Evolutionary conservation across 2,329 filamentous ascomycete genomes (phyloP).

Genomic region (Fusarium phyllophilum): DNA sequence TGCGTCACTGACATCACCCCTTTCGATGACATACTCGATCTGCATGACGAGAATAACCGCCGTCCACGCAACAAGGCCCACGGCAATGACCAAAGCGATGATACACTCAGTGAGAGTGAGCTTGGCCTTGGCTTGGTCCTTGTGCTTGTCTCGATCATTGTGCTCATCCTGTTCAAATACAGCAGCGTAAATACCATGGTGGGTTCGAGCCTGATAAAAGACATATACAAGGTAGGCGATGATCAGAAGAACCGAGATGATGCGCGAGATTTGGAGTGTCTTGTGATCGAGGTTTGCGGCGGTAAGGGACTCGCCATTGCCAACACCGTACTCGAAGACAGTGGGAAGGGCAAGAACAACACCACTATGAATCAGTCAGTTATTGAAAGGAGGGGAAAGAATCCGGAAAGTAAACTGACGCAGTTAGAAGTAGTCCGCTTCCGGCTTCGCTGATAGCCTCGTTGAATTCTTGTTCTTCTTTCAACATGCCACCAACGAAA

Average conservation of each 20-base stretch:
- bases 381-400: slow-evolving; percentile 30
- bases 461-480: slow-evolving; percentile 77
- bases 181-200: slow-evolving; percentile 80
- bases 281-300: slow-evolving; percentile 57
- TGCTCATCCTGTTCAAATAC: slow-evolving; percentile 78
- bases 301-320: slow-evolving; percentile 36
- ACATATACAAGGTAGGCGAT: slow-evolving; percentile 74
- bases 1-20: slow-evolving; percentile 59
- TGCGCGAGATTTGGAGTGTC: slow-evolving; percentile 74
- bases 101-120: slow-evolving; percentile 80
- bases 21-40: slow-evolving; percentile 68
- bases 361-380: slow-evolving; percentile 48
- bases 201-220: slow-evolving; percentile 79
- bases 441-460: slow-evolving; percentile 82
- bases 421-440: slow-evolving; percentile 79
- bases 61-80: slow-evolving; percentile 77
- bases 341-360: slow-evolving; percentile 58
- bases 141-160: slow-evolving; percentile 70
- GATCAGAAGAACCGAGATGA: slow-evolving; percentile 76
- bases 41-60: slow-evolving; percentile 78
- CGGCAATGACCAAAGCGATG: slow-evolving; percentile 69
- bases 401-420: slow-evolving; percentile 62
- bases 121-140: slow-evolving; percentile 70
- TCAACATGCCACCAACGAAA: slow-evolving; percentile 76
- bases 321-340: slow-evolving; percentile 64